Base-by-base conservation (phyloP, 179 eudicot species). In the Silene vulgaris region DNA sequence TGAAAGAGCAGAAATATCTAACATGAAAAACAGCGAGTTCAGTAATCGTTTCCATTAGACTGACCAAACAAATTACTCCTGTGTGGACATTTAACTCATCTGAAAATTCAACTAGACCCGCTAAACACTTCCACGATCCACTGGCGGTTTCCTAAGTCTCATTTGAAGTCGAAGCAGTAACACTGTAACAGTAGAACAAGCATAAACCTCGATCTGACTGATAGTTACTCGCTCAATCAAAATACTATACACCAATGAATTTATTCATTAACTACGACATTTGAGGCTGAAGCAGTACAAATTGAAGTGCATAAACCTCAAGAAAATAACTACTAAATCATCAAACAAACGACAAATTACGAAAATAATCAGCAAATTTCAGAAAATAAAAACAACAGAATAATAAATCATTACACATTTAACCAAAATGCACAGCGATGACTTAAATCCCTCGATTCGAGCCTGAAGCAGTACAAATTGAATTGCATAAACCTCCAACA, bases 131-230 rank as follows among this genome's bases (percentile, higher is more conserved):
- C 57, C 57, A 12, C 3, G 4, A 50, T 50, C 13, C 57, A 50
- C 57, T 50, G 57, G n/a, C 14, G 4, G 23, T 8, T 63, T n/a
- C 1, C 67, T 63, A 23, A 26, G 16, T 8, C 13, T 8, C 35
- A 63, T 63, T 26, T 23, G 28, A 63, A 3, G 11, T 63, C 32
- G 32, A 11, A 23, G n/a, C n/a, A 63, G 67, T 3, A 63, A 26
- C 35, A 26, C n/a, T 26, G 67, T 3, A 63, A 26, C 35, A 26
- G 13, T 8, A 2, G 14, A 63, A 9, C 32, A 63, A 63, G 37
- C 73, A 54, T 20, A 76, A 65, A 26, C 8, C 28, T 23, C 7
- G 63, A 65, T 65, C 45, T 13, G 69, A 16, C 69, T 65, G 16
- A 21, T 28, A 64, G 0, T 29, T 64, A 64, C 68, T 64, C 68